These are phyloP conservation scores for Phytophthora europaea DNA, from an alignment of 352 stramenopile genomes.

Conservation along the genomic window DNA sequence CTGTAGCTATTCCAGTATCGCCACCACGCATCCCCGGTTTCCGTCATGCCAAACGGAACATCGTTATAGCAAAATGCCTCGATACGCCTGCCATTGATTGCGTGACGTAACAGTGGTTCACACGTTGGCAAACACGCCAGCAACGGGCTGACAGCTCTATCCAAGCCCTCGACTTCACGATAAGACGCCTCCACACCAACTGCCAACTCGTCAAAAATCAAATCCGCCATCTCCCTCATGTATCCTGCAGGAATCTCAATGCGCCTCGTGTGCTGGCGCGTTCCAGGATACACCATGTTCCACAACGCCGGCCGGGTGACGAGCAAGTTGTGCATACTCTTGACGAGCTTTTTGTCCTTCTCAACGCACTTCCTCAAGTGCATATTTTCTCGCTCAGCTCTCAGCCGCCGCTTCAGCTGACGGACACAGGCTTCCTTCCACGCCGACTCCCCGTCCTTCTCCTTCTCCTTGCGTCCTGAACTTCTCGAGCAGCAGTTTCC, in stretches of 20 bases:
- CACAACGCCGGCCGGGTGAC: constrained; percentile 13
- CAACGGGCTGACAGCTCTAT: constrained; percentile 30
- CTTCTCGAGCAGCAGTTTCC: neutral
- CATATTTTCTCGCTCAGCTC: constrained; percentile 36
- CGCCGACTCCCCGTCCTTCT: neutral
- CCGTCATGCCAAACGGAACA: constrained; percentile 41
- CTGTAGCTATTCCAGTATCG: constrained; percentile 33
- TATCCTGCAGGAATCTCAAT: constrained; percentile 24
- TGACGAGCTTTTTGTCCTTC: constrained; percentile 27
- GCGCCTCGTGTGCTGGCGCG: constrained; percentile 21
- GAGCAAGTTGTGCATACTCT: constrained; percentile 29
- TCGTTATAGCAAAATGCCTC: constrained; percentile 40
- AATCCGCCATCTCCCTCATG: constrained; percentile 11
- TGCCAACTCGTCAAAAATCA: constrained; percentile 37
- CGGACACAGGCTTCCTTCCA: constrained; percentile 17
- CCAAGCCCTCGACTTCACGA: constrained; percentile 37
- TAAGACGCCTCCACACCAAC: constrained; percentile 38
- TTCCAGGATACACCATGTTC: constrained; percentile 20
- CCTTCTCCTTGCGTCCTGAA: neutral
- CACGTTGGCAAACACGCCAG: constrained; percentile 1
- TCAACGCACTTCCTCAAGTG: constrained; percentile 35
- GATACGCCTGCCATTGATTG: constrained; percentile 33
- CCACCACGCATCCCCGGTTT: constrained; percentile 48
- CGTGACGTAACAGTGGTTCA: constrained; percentile 34
- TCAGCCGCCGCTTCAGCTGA: constrained; percentile 21